These are phyloP conservation scores for Alternaria sp. DNA, from an alignment of 2,329 filamentous ascomycete genomes.

Conservation along the genomic window DNA sequence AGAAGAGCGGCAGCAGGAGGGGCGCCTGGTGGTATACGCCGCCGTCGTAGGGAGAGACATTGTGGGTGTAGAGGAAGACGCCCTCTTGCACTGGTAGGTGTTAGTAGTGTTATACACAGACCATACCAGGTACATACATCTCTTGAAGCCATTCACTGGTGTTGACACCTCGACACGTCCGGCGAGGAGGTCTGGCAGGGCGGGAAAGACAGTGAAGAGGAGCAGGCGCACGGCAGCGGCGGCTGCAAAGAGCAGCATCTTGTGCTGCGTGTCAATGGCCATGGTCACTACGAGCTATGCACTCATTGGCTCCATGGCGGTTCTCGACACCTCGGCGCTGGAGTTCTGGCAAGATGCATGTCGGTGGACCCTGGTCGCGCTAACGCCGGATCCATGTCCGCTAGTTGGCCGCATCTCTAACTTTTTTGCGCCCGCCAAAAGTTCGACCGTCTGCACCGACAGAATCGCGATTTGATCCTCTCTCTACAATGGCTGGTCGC, in stretches of 20 bases:
- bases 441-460: constrained; percentile 10
- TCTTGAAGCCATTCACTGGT: constrained; percentile 96
- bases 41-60: constrained; percentile 96
- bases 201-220: constrained; percentile 81
- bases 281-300: constrained; percentile 44
- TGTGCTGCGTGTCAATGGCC: constrained; percentile 56
- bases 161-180: constrained; percentile 96
- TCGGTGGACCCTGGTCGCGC: constrained; percentile 26
- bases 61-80: constrained; percentile 92
- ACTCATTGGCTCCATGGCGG: constrained; percentile 17
- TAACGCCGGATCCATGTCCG: constrained; percentile 27
- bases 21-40: constrained; percentile 81
- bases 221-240: constrained; percentile 80
- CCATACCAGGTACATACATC: constrained; percentile 64
- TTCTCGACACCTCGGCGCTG: not conserved
- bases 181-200: constrained; percentile 82
- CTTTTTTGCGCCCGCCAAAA: constrained; percentile 38
- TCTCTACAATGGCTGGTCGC: constrained; percentile 41
- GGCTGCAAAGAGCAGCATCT: constrained; percentile 72
- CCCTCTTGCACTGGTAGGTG: constrained; percentile 81
- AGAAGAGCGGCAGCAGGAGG: constrained; percentile 88
- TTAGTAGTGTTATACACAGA: constrained; percentile 5
- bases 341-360: constrained; percentile 13
- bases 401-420: constrained; percentile 30
- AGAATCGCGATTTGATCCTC: constrained; percentile 1